A percentile compares a stretch with the other conserved stretches of the same genome.
Conservation (phyloP, 441 rosid species). For the Brassica hybrid region DNA sequence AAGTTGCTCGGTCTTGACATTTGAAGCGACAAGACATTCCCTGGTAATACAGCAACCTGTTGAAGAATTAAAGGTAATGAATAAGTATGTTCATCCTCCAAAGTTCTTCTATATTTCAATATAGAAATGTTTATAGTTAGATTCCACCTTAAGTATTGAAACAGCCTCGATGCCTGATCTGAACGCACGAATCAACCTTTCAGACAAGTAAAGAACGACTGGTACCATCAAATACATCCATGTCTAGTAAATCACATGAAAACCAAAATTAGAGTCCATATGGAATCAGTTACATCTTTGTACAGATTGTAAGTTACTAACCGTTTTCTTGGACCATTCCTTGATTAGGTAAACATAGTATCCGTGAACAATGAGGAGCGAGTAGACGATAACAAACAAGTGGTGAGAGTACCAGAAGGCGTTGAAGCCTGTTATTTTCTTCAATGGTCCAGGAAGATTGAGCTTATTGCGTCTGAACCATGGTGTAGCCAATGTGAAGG, state of each 20-base stretch:
- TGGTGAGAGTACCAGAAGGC: constrained; percentile 84
- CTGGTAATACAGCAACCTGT: constrained; percentile 73
- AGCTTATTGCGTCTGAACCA: constrained; percentile 61
- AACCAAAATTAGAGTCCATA: constrained; percentile 21
- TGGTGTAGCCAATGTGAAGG: constrained; percentile 64
- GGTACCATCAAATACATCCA: constrained; percentile 84
- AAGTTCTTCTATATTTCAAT: background rate
- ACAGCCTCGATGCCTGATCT: constrained; percentile 67
- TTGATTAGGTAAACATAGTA: constrained; percentile 53
- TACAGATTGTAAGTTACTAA: constrained; percentile 38
- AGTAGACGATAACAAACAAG: constrained; percentile 61
- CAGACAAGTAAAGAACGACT: constrained; percentile 53
- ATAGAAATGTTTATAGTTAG: constrained; percentile 14
- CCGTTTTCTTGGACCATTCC: constrained; percentile 65
- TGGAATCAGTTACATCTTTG: background rate
- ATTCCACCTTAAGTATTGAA: constrained; percentile 58
- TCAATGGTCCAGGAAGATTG: constrained; percentile 55
- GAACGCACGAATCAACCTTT: constrained; percentile 61
- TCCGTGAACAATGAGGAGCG: constrained; percentile 62
- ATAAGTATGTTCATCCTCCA: background rate
- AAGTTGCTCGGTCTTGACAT: constrained; percentile 71
- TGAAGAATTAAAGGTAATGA: constrained; percentile 20
- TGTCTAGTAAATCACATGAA: constrained; percentile 46
- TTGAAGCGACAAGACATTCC: constrained; percentile 76
- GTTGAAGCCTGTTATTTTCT: constrained; percentile 68